Evolutionary conservation across 2,329 filamentous ascomycete species (phyloP).

Genomic region (Calcarisporium arbuscula): DNA sequence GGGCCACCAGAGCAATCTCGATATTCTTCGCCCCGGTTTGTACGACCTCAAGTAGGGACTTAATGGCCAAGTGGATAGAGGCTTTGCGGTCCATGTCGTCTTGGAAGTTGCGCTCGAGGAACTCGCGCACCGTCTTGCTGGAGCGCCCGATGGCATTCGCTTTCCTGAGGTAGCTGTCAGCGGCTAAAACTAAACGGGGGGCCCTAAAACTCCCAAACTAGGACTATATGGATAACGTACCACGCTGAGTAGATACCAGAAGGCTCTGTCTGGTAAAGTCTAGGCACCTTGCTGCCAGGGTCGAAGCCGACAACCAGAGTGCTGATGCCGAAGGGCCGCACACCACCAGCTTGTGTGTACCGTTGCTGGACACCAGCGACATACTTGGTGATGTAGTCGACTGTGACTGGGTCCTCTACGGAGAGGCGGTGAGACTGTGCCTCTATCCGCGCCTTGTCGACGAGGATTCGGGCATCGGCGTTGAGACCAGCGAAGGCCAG

Average conservation of each 20-base stretch:
- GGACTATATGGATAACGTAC: constrained; percentile 48
- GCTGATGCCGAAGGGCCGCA: constrained; percentile 97
- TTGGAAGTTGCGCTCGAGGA: constrained; percentile 98
- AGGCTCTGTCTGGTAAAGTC: constrained; percentile 97
- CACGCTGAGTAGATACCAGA: constrained; percentile 98
- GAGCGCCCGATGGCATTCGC: constrained; percentile 97
- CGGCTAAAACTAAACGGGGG: constrained; percentile 1
- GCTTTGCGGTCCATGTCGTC: constrained; percentile 94
- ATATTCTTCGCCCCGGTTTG: constrained; percentile 99
- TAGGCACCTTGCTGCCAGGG: constrained; percentile 78
- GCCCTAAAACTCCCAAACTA: too few species aligned
- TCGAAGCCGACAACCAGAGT: constrained; percentile 98
- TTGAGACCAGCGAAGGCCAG: constrained; percentile 96
- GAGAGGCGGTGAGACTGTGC: constrained; percentile 96
- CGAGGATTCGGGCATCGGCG: constrained; percentile 93
- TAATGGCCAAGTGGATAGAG: constrained; percentile 95
- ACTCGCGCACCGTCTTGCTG: constrained; percentile 98
- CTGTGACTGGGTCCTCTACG: constrained; percentile 92
- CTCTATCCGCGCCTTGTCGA: constrained; percentile 96
- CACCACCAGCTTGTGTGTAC: constrained; percentile 98
- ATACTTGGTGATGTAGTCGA: constrained; percentile 99
- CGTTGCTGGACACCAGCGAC: constrained; percentile 96
- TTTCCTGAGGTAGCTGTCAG: constrained; percentile 61
- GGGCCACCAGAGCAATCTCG: constrained; percentile 96
- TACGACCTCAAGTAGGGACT: constrained; percentile 94